Evolutionary conservation across 1,139 yeast species (phyloP).

Genomic region (Debaryomyces udenii): DNA sequence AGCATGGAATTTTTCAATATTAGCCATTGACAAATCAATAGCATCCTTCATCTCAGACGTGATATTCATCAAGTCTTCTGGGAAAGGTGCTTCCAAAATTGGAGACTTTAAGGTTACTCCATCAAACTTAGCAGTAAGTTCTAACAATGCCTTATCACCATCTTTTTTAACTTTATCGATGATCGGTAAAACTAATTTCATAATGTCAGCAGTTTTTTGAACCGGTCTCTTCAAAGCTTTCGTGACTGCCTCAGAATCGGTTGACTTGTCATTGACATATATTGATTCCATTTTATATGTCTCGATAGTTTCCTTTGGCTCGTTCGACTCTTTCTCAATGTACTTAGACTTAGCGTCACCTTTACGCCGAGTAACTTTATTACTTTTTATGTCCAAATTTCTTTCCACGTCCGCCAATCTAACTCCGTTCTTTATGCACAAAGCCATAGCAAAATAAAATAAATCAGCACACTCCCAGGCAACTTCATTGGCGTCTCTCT

Average conservation of each 20-base stretch:
- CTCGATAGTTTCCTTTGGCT: slow-evolving; percentile 20
- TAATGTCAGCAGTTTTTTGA: slow-evolving; percentile 86
- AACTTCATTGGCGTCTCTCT: slow-evolving; percentile 53
- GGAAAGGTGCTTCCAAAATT: slow-evolving; percentile 84
- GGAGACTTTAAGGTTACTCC: slow-evolving; percentile 75
- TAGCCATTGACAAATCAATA: slow-evolving; percentile 84
- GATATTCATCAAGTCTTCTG: slow-evolving; percentile 71
- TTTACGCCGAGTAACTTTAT: slow-evolving; percentile 87
- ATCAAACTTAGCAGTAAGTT: slow-evolving; percentile 87
- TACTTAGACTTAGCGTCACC: slow-evolving; percentile 94
- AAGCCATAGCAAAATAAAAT: slow-evolving; percentile 86
- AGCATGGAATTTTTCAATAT: slow-evolving; percentile 88
- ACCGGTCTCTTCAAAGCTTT: slow-evolving; percentile 83
- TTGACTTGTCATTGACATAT: slow-evolving; percentile 44
- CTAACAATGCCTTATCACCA: slow-evolving; percentile 87
- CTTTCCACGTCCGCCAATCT: slow-evolving; percentile 77
- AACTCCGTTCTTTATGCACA: slow-evolving; percentile 82
- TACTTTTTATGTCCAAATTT: slow-evolving; percentile 79
- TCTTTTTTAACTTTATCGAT: slow-evolving; percentile 71
- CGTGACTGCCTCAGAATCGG: slow-evolving; percentile 46
- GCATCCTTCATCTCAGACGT: slow-evolving; percentile 80
- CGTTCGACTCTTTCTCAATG: slow-evolving; percentile 28
- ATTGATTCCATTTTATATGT: slow-evolving; percentile 66
- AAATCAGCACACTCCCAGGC: slow-evolving; percentile 99
- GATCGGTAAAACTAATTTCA: slow-evolving; percentile 90